phyloP scores from a whole-genome alignment of 768 basidiomycete species.

The Hygrocybe coccinea region DNA sequence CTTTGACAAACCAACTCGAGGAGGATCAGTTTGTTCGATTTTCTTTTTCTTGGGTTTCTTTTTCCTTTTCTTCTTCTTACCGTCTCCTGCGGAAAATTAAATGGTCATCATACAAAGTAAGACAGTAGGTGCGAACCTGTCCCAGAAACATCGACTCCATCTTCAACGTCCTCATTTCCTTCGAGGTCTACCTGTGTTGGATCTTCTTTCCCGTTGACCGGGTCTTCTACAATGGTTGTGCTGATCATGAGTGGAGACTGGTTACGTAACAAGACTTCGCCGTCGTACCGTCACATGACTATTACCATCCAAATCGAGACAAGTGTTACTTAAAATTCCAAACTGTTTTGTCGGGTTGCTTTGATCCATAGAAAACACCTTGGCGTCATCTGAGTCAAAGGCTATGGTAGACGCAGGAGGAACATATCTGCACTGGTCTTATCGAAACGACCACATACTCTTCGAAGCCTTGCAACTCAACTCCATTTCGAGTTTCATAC shows the following conservation, averaged over 20 bases:
- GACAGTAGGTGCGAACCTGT: background rate
- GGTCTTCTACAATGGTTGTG: no score
- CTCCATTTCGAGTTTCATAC: constrained; percentile 46
- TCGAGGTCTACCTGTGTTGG: no score
- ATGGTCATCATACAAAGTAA: background rate
- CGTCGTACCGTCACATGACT: no score
- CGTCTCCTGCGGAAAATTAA: background rate
- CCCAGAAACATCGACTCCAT: background rate
- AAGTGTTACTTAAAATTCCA: no score
- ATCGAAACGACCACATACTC: constrained; percentile 37
- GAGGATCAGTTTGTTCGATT: constrained; percentile 82
- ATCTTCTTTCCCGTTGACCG: no score
- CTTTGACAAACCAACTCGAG: constrained; percentile 81
- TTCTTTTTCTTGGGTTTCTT: constrained; percentile 89
- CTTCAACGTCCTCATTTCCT: no score
- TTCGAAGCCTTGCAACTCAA: constrained; percentile 38
- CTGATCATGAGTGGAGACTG: no score
- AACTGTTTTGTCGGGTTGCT: background rate
- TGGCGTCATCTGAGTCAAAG: background rate
- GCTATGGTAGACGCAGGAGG: background rate
- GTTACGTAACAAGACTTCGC: no score
- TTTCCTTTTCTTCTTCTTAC: constrained; percentile 81
- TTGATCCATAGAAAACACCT: background rate
- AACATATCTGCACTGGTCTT: constrained; percentile 39
- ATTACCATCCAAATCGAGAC: no score